phyloP scores from a whole-genome alignment of 2,329 filamentous ascomycete species.

The Phoma sp. region DNA sequence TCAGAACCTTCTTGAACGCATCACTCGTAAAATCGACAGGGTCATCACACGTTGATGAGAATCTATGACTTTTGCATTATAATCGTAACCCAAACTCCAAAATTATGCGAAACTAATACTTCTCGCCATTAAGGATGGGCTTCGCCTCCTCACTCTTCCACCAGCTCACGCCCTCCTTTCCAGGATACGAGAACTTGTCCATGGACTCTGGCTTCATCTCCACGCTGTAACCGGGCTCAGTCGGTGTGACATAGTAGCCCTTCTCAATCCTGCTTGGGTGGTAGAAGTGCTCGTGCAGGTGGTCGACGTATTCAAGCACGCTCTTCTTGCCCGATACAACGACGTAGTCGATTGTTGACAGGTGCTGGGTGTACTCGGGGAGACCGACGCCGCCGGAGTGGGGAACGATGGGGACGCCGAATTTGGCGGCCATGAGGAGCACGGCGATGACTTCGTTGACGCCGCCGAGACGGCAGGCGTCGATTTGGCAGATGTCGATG shows the following conservation, averaged over 20 bases:
- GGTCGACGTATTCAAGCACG: constrained; percentile 90
- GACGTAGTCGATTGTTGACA: constrained; percentile 92
- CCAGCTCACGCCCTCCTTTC: constrained; percentile 76
- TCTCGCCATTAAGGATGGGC: constrained; percentile 70
- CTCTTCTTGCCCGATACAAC: constrained; percentile 81
- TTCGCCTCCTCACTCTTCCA: constrained; percentile 84
- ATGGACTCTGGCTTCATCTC: constrained; percentile 93
- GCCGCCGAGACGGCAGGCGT: constrained; percentile 87
- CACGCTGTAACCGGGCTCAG: constrained; percentile 84
- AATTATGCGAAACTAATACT: no score
- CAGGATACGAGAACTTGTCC: constrained; percentile 79
- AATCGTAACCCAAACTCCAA: not conserved
- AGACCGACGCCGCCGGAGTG: constrained; percentile 90
- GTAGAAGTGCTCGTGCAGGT: constrained; percentile 91
- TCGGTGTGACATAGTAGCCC: constrained; percentile 87
- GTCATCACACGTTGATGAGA: no score
- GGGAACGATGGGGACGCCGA: constrained; percentile 81
- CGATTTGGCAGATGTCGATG: constrained; percentile 88
- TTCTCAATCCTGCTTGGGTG: constrained; percentile 81
- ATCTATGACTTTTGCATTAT: not conserved
- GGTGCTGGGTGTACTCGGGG: constrained; percentile 92
- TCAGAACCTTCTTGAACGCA: no score
- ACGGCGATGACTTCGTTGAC: constrained; percentile 95
- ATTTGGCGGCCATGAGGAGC: constrained; percentile 82
- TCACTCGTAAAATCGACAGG: no score